Base-by-base conservation (phyloP, 805 yeast species). In the Pichia cabralensis region DNA sequence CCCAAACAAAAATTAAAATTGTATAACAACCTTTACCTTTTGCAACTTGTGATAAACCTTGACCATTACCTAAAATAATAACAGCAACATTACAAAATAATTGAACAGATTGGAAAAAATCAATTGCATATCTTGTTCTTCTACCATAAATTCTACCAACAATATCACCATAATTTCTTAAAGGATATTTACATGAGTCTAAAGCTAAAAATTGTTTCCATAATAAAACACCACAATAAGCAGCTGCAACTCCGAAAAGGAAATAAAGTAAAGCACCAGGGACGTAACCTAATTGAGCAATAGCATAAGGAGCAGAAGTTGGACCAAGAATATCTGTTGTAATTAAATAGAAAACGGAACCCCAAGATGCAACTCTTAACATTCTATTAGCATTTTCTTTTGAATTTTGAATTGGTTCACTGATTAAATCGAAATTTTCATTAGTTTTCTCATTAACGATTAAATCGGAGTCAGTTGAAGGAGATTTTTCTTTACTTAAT, bases 241-340 rank as follows among this genome's bases (percentile, higher is more conserved):
- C 66, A 18, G 71, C 71, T 37, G 50, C 44, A 16, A 55, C 37
- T 34, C 70, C 71, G 33, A 67, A 61, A 5, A 61, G 44, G 26
- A 64, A 47, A 46, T 55, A 67, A 8, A 66, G 48, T 20, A 64
- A 55, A 34, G 59, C 48, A 23, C 72, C 71, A 14, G 69, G 69
- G 17, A 60, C 70, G 37, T 54, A 64, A 3, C 71, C 71, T 37
- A 66, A 48, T 38, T 61, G 61, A 9, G 64, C 46, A 34, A 66
- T 52, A 10, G 70, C 64, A 41, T 62, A 65, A 4, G 71, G 71
- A 15, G 71, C 69, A 31, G 59, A 53, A 10, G 62, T 52, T 14
- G 71, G 72, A 18, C 71, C 72, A 26, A 64, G 53, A 32, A 65
- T 64, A 52, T 66, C 71, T 7, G 71, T 65, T 26, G 72, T 65